phyloP scores from a whole-genome alignment of 148 eudicot genomes.

The Rhododendron henanense region DNA sequence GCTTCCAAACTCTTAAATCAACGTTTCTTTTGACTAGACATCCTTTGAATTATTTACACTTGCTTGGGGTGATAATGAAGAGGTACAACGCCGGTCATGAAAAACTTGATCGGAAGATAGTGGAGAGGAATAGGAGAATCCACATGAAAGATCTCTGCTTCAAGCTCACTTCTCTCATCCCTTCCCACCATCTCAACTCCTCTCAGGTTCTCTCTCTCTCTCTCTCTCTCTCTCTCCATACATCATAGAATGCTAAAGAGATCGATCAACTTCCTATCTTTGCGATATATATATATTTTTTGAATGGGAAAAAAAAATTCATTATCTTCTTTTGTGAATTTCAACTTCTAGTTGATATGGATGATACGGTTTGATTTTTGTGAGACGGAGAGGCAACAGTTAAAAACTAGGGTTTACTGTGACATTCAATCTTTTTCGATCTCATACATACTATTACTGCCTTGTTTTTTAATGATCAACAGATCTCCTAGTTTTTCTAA shows the following conservation, averaged over 20 bases:
- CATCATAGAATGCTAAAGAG: not conserved
- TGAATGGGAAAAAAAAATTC: too few relatives aligned
- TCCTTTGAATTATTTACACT: not conserved
- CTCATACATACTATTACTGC: not conserved
- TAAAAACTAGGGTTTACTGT: not conserved
- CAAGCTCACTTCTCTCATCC: conserved; percentile 34
- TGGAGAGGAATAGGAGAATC: conserved; percentile 36
- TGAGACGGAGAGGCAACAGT: not conserved
- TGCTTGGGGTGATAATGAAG: not conserved
- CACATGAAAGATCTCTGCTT: conserved; percentile 31
- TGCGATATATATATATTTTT: too few relatives aligned
- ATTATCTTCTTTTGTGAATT: not conserved
- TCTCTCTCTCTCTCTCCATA: not conserved
- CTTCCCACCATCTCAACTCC: conserved; percentile 26
- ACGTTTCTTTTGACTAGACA: too few relatives aligned
- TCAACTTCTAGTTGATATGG: not conserved
- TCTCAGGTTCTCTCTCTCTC: conserved; percentile 13
- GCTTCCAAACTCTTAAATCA: not conserved
- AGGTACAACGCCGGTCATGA: not conserved
- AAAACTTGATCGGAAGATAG: conserved; percentile 23
- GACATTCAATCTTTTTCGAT: not conserved
- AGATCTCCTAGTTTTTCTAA: too few relatives aligned
- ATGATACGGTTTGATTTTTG: not conserved
- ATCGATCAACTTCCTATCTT: not conserved
- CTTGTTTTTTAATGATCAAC: not conserved